phyloP scores from a whole-genome alignment of 1,139 yeast species.

The Pneumocystis wakefieldiae region DNA sequence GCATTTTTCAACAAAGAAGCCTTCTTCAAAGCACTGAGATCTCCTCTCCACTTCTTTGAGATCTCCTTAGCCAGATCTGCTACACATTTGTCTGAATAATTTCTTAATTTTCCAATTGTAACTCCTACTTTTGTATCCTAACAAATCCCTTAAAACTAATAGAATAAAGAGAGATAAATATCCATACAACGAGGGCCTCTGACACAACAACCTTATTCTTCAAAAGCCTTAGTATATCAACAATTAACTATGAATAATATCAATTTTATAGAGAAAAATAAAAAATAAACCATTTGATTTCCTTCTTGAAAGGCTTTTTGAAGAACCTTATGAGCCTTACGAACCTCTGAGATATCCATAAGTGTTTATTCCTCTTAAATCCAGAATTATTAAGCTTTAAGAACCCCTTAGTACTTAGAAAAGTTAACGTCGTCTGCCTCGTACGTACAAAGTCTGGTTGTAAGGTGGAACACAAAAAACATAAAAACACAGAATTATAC shows the following conservation, averaged over 20 bases:
- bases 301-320: not conserved
- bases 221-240: conserved; percentile 51
- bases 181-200: conserved; percentile 52
- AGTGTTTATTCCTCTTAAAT: not conserved
- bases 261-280: not conserved
- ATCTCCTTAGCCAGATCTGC: conserved; percentile 60
- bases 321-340: not conserved
- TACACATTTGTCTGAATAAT: conserved; percentile 52
- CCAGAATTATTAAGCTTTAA: not conserved
- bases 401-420: not conserved
- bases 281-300: not conserved
- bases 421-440: not conserved
- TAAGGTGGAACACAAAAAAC: not conserved
- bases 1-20: conserved; percentile 15
- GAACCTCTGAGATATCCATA: not conserved
- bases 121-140: conserved; percentile 93
- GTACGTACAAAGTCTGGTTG: not conserved
- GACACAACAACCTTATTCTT: conserved; percentile 69
- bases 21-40: conserved; percentile 60
- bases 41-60: conserved; percentile 81
- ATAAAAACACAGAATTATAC: not conserved
- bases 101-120: conserved; percentile 75
- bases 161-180: not conserved
- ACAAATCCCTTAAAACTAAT: not conserved
- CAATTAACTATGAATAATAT: conserved; percentile 31